Conservation (phyloP, 345 rosid genomes). For the Eucalyptus polybractea region DNA sequence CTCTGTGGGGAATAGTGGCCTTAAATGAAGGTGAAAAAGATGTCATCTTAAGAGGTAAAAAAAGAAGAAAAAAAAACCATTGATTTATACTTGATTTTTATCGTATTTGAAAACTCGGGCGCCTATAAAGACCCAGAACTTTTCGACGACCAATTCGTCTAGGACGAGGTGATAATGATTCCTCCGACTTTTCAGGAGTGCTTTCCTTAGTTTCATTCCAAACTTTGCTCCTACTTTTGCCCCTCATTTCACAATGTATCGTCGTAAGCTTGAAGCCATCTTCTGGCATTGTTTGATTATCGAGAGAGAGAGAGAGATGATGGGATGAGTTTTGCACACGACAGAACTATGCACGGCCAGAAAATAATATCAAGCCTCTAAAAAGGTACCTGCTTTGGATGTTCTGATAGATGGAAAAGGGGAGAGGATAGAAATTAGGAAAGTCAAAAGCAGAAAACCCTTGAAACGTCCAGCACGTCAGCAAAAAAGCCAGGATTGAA, state of each 20-base stretch:
- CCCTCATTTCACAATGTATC: background rate
- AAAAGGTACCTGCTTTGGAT: background rate
- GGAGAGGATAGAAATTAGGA: background rate
- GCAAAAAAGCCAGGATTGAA: background rate
- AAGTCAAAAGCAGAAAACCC: background rate
- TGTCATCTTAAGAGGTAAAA: background rate
- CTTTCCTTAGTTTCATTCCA: background rate
- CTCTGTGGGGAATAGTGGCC: background rate
- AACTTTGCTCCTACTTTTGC: background rate
- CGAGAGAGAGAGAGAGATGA: background rate
- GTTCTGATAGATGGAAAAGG: background rate
- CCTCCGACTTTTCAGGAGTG: background rate
- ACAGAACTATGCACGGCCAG: background rate
- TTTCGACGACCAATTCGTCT: background rate
- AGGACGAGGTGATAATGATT: background rate
- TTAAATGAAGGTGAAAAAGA: background rate
- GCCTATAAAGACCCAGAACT: background rate
- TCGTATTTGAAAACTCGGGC: background rate
- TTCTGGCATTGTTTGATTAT: background rate
- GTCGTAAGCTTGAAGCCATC: background rate
- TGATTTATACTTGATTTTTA: background rate
- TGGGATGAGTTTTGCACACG: background rate
- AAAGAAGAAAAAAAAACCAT: background rate
- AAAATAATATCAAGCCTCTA: background rate
- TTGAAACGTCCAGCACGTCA: background rate